Evolutionary conservation across 345 rosid genomes (phyloP).

Genomic region (Eucalyptus virginea): DNA sequence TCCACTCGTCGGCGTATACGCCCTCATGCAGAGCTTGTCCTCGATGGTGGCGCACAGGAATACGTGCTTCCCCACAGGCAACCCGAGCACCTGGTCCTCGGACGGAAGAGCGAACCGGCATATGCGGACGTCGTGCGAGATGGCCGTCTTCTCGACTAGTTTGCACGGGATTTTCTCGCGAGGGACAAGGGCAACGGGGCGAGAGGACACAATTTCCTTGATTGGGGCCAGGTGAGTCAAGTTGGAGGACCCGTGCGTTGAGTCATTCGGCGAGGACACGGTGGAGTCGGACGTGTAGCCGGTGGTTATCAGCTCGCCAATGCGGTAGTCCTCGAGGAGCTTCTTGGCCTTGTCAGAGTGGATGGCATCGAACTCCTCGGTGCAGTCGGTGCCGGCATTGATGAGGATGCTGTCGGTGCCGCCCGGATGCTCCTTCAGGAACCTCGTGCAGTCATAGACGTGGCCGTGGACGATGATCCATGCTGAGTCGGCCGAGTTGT

Average conservation of each 20-base stretch:
- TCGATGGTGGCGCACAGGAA: constrained; percentile 59
- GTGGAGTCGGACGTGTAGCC: constrained; percentile 51
- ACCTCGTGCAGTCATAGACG: constrained; percentile 81
- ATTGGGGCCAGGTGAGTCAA: constrained; percentile 41
- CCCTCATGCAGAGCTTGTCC: constrained; percentile 68
- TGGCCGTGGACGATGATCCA: constrained; percentile 97
- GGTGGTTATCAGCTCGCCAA: constrained; percentile 56
- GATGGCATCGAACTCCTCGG: constrained; percentile 92
- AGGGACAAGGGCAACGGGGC: constrained; percentile 55
- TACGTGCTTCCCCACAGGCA: constrained; percentile 85
- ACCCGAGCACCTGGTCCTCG: constrained; percentile 59
- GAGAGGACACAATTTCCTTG: constrained; percentile 25
- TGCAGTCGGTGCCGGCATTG: constrained; percentile 86
- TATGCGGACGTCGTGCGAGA: constrained; percentile 63
- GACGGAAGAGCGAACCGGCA: constrained; percentile 63
- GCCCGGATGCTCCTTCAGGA: constrained; percentile 90
- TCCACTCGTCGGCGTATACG: constrained; percentile 73
- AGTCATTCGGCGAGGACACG: constrained; percentile 49
- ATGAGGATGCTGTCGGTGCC: constrained; percentile 80
- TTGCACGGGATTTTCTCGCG: constrained; percentile 72
- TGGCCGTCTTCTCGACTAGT: constrained; percentile 53
- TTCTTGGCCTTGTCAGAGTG: constrained; percentile 90
- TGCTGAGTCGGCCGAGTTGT: constrained; percentile 61
- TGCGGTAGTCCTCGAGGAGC: constrained; percentile 62
- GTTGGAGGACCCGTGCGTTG: constrained; percentile 52